phyloP scores from a whole-genome alignment of 805 yeast genomes.

The Blastobotrys parvus region DNA sequence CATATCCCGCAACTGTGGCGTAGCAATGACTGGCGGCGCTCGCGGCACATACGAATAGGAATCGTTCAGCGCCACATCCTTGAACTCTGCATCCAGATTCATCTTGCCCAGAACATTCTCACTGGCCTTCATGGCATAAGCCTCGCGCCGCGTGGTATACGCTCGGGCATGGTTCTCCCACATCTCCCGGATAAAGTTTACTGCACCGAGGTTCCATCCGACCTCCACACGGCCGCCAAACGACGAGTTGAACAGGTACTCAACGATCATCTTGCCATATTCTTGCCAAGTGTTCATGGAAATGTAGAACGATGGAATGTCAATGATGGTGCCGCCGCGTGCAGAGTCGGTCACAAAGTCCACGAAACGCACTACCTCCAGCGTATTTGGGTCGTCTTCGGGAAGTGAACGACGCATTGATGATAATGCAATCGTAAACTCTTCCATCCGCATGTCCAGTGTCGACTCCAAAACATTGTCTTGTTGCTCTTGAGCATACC shows the following conservation, averaged over 20 bases:
- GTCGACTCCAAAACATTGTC: slow-evolving; percentile 40
- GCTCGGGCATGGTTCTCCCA: slow-evolving; percentile 79
- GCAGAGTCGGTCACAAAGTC: slow-evolving; percentile 45
- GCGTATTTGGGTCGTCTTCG: slow-evolving; percentile 39
- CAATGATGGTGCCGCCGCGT: slow-evolving; percentile 70
- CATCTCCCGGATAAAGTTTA: slow-evolving; percentile 87
- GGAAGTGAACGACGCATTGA: slow-evolving; percentile 37
- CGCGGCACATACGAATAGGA: slow-evolving; percentile 46
- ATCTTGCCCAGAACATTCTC: slow-evolving; percentile 21
- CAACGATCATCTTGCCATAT: slow-evolving; percentile 41
- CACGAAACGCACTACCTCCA: slow-evolving; percentile 49
- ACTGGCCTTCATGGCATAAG: slow-evolving; percentile 28
- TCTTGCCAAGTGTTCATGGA: slow-evolving; percentile 70
- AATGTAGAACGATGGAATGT: slow-evolving; percentile 67
- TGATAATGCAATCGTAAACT: slow-evolving; percentile 62
- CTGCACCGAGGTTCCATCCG: slow-evolving; percentile 89
- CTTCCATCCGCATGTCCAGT: slow-evolving; percentile 51
- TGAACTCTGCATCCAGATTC: slow-evolving; percentile 34
- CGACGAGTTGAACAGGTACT: slow-evolving; percentile 58
- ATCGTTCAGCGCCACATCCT: slow-evolving; percentile 40
- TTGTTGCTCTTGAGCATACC: slow-evolving; percentile 22
- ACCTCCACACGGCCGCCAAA: slow-evolving; percentile 89
- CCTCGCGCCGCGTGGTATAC: slow-evolving; percentile 49
- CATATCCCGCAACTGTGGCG: slow-evolving; percentile 82
- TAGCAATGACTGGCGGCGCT: slow-evolving; percentile 72